Evolutionary conservation across 2,329 filamentous ascomycete genomes (phyloP), one percentile per base, ranked within the genome.

Genomic region (Orbilia quercus): DNA sequence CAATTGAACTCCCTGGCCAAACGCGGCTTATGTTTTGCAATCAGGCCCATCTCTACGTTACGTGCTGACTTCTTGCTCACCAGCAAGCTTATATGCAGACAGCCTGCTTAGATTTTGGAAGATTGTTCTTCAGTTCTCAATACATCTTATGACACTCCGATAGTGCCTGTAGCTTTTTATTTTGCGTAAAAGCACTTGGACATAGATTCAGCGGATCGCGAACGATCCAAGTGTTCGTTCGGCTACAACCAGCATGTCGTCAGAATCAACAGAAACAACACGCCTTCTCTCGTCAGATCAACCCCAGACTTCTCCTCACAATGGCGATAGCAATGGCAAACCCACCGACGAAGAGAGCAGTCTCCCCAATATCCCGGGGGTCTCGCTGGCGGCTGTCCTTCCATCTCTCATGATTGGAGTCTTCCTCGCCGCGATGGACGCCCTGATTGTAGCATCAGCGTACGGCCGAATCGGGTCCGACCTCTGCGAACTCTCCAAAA

Each of bases 391-490:
- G 23, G 62, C 63, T 16, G 28, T 74, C 28, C 20, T 74, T 7
- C 70, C 70, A 14, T 54, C 63, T 7, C 63, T 74, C 31, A 66
- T 74, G 25, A 67, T 74, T 18, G 70, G 70, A 5, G 63, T 92
- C 42, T 91, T 91, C 78, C 83, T 94, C 6, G 85, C 88, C 18
- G 89, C 90, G 2, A 84, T 89, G 55, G 91, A 94, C 78, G 90
- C 92, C 79, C 91, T 91, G 0, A 60, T 72, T 50, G 73, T 72
- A 25, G 87, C 93, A 53, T 87, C 88, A n/a, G 88, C 85, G n/a
- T 92, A 92, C 79, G 89, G 89, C 54, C 87, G 85, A 75, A 93
- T 94, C 77, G 90, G 90, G 9, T 91, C 85, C 65, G 91, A 93
- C 75, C 82, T 94, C 25, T 84, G 90, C 57, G 89, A 90, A 1